Evolutionary conservation across 345 rosid genomes (phyloP), one percentile per base, ranked within the genome.

Genomic region (Cardamine chenopodiifolia): DNA sequence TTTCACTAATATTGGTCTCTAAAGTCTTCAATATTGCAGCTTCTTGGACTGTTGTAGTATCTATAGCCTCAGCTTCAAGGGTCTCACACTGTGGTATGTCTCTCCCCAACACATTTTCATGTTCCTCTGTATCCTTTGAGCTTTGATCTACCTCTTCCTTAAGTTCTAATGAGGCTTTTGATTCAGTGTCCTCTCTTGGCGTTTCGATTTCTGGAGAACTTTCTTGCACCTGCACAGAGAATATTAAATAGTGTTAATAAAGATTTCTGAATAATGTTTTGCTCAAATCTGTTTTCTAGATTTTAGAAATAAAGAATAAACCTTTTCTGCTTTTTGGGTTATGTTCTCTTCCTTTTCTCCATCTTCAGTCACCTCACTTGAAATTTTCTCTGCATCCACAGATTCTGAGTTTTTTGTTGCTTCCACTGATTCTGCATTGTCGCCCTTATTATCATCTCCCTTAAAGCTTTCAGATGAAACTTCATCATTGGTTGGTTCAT

Each of bases 401-500:
- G n/a, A n/a, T n/a, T 66, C 53, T 47, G 25, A 47, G 44, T 18
- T 25, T 66, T 48, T 18, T 2, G 0, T 37, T 47, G 48, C 52
- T 66, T 66, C 74, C 2, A 15, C 8, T 45, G 67, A 4, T 47
- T 71, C 37, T 47, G 25, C 47, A 14, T 44, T 29, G 17, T 44
- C 23, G 0, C 0, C 12, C 11, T 68, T 28, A 7, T 26, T 52
- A 18, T 56, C n/a, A 56, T 62, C 67, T 29, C 29, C 40, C 39
- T 49, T 35, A 8, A 35, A 60, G 68, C 7, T 71, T 35, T 48
- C 18, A 49, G 50, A 48, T 71, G 37, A 7, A 18, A 76, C 50
- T 44, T 42, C 75, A 62, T 54, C 80, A 70, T 62, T 55, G 13
- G 15, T 13, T 54, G 50, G 53, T 62, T 53, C 66, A 70, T 18